Evolutionary conservation across 2,329 filamentous ascomycete species (phyloP), one percentile per base, ranked within the genome.

Genomic region (Alternaria gaisen): DNA sequence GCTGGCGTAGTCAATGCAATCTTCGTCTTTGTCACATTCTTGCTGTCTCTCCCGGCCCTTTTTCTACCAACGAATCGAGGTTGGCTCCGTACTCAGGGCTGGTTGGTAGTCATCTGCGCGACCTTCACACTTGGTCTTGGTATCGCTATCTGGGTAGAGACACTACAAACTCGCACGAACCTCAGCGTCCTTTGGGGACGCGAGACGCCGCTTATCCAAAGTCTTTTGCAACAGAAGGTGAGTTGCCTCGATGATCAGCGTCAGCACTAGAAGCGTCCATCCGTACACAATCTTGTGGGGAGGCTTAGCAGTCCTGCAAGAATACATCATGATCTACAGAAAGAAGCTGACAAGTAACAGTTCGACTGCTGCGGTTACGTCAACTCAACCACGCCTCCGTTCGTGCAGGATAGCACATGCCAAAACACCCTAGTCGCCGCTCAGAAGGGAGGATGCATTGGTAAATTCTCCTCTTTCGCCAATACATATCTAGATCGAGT

Each of bases 331-430:
- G 11, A 24, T 59, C 63, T 62, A 44, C 44, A 66, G 42, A 43
- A 58, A 61, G 53, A 60, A 66, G 54, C 63, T 68, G 58, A 72
- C 68, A 65, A 70, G 32, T 6, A 22, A 50, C 68, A 93, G 88
- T 94, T 94, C 76, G 77, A 87, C 70, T 95, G 92, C 86, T 95
- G 92, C 71, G 92, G 92, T 63, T 95, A 92, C 80, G 80, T 86
- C 69, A 92, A 93, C 80, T 87, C 85, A 77, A 90, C 88, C 5
- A 84, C 87, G 12, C 90, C 90, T 11, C 87, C 89, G 53, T 94
- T 94, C 75, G 83, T 92, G 65, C 87, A 86, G 57, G 89, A 94
- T 71, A 66, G 77, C 6, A 87, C 85, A 2, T 95, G 92, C 77
- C 84, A 87, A 10, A 91, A 88, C 72, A 87, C 90, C 7, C 87